Conservation (phyloP, 2,329 filamentous ascomycete species). For the Eurotiales sp. region DNA sequence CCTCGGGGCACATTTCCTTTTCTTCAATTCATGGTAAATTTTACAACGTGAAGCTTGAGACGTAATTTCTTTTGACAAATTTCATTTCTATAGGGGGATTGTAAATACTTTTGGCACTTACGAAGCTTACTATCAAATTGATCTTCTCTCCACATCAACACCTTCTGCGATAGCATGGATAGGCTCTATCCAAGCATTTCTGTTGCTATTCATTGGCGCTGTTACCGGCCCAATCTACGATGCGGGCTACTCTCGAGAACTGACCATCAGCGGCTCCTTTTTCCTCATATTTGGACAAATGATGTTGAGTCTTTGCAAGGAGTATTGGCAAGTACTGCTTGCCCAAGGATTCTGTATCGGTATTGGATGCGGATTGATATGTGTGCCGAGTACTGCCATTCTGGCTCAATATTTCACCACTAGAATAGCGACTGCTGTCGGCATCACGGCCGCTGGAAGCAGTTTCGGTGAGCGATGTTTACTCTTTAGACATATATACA, state of each 20-base stretch:
- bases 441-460: slow-evolving; percentile 33
- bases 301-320: slow-evolving; percentile 40
- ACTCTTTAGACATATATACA: too few species aligned
- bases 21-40: slow-evolving; percentile 30
- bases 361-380: slow-evolving; percentile 42
- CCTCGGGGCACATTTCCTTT: slow-evolving; percentile 26
- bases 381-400: slow-evolving; percentile 37
- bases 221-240: slow-evolving; percentile 42
- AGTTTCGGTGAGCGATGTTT: too few species aligned
- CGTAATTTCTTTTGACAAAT: too few species aligned
- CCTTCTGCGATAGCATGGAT: slow-evolving; percentile 42
- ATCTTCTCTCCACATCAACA: slow-evolving; percentile 27
- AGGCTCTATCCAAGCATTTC: slow-evolving; percentile 41
- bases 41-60: too few species aligned
- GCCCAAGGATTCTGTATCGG: slow-evolving; percentile 41
- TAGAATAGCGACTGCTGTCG: slow-evolving; percentile 37
- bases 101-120: slow-evolving; percentile 46
- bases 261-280: slow-evolving; percentile 26
- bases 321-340: slow-evolving; percentile 50
- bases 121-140: slow-evolving; percentile 41
- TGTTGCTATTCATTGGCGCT: slow-evolving; percentile 39
- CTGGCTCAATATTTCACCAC: slow-evolving; percentile 42
- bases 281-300: slow-evolving; percentile 43
- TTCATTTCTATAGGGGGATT: too few species aligned
- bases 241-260: slow-evolving; percentile 36